Evolutionary conservation across 164 flowering plant genomes (phyloP).

Genomic region (Hamamelis virginiana): DNA sequence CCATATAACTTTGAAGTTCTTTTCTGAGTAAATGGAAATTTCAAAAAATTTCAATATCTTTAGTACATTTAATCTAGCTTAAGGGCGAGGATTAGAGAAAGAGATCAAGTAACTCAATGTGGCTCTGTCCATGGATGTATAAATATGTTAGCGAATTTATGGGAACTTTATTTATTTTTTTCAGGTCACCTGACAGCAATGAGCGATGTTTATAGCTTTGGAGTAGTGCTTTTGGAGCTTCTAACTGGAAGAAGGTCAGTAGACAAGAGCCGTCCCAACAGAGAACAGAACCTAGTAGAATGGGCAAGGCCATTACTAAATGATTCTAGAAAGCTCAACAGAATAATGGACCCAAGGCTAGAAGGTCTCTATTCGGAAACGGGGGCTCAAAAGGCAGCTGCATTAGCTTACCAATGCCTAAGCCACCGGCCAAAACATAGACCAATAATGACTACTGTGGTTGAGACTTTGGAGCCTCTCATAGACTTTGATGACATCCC

Average conservation of each 20-base stretch:
- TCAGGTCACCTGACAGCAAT: conserved; percentile 68
- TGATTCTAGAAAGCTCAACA: conserved; percentile 40
- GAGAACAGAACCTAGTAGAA: conserved; percentile 61
- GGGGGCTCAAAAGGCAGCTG: conserved; percentile 63
- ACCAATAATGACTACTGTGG: conserved; percentile 52
- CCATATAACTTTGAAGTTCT: background rate
- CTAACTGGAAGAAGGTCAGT: conserved; percentile 58
- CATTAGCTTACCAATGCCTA: conserved; percentile 64
- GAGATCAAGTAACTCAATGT: no score
- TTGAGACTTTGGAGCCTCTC: conserved; percentile 49
- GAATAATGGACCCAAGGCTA: conserved; percentile 61
- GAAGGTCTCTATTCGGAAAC: conserved; percentile 63
- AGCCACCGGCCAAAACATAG: conserved; percentile 60
- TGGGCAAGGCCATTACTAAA: conserved; percentile 61
- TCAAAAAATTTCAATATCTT: no score
- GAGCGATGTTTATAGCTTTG: conserved; percentile 82
- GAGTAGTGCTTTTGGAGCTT: conserved; percentile 68
- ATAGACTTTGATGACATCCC: conserved; percentile 39
- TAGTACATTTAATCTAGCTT: no score
- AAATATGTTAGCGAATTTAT: no score
- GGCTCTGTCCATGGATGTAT: no score
- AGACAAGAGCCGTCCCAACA: conserved; percentile 51
- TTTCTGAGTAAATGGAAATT: no score
- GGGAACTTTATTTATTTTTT: background rate
- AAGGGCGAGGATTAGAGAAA: no score